Percentiles rank a stretch among this genome's conserved stretches.
Conservation (phyloP, 805 yeast species). For the Myxozyma kluyveri region DNA sequence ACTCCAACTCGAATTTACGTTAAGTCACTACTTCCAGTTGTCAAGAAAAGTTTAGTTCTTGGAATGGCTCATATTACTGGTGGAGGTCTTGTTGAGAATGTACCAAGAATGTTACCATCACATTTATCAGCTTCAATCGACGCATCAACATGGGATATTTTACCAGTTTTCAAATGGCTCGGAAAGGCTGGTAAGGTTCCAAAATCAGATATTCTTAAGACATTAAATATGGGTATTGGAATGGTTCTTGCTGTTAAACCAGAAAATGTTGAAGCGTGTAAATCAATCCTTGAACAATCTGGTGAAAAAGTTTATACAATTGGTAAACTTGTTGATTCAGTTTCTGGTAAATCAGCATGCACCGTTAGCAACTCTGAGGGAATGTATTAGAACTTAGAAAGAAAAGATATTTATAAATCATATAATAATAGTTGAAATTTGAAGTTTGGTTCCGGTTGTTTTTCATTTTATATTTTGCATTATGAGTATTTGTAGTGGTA, state of each 20-base stretch:
- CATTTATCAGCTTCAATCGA: slow-evolving; percentile 78
- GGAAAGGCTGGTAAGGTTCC: slow-evolving; percentile 92
- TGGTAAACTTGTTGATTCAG: slow-evolving; percentile 51
- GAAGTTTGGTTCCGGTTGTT: slow-evolving; percentile 1
- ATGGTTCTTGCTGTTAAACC: slow-evolving; percentile 84
- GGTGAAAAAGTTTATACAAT: slow-evolving; percentile 75
- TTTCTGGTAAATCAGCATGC: slow-evolving; percentile 45
- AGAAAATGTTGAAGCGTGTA: slow-evolving; percentile 60
- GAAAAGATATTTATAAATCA: background rate
- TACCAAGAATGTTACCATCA: slow-evolving; percentile 89
- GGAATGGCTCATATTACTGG: slow-evolving; percentile 98
- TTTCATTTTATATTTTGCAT: background rate
- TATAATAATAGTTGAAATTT: background rate
- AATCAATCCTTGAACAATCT: slow-evolving; percentile 52
- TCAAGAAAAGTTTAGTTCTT: slow-evolving; percentile 62
- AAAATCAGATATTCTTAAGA: slow-evolving; percentile 74
- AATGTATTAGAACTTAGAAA: slow-evolving; percentile 38
- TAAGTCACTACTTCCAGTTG: slow-evolving; percentile 75
- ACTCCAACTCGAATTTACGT: slow-evolving; percentile 94
- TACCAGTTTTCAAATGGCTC: slow-evolving; percentile 90
- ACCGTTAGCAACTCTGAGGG: slow-evolving; percentile 51
- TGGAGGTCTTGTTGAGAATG: slow-evolving; percentile 94
- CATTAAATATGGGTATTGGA: slow-evolving; percentile 94
- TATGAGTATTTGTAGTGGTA: background rate
- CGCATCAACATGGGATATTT: slow-evolving; percentile 75